These are phyloP conservation scores for Schoenoplectus tabernaemontani DNA, from an alignment of 202 grass and related monocot genomes.

Conservation along the genomic window DNA sequence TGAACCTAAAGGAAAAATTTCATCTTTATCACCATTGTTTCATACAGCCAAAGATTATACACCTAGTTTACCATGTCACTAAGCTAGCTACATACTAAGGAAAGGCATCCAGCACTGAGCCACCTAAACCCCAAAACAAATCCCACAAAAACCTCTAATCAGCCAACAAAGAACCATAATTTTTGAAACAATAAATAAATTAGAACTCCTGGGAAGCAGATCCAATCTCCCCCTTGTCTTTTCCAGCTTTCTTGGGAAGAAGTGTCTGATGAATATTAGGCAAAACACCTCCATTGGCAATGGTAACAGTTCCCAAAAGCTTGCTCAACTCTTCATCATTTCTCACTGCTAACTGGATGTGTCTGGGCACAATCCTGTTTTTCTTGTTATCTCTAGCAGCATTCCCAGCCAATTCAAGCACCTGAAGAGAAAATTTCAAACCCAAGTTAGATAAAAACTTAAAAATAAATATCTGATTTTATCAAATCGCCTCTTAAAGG, in stretches of 20 bases:
- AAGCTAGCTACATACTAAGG: constrained; percentile 2
- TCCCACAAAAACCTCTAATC: background rate
- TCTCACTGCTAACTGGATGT: constrained; percentile 75
- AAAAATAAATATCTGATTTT: background rate
- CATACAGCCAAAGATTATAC: constrained; percentile 24
- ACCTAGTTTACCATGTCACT: background rate
- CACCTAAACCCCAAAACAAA: constrained; percentile 9
- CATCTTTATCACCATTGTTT: constrained; percentile 15
- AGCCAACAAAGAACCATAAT: background rate
- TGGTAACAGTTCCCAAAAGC: constrained; percentile 52
- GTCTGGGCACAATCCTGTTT: constrained; percentile 67
- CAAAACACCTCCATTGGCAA: constrained; percentile 60
- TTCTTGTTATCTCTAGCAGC: constrained; percentile 86
- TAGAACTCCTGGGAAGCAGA: constrained; percentile 81
- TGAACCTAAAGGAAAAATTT: background rate
- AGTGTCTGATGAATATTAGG: constrained; percentile 60
- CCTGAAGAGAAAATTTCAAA: constrained; percentile 25
- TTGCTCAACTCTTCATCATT: constrained; percentile 79
- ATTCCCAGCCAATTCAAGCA: constrained; percentile 74
- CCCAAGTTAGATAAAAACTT: background rate
- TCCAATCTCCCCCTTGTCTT: constrained; percentile 49
- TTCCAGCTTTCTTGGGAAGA: constrained; percentile 63
- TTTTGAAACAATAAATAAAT: background rate
- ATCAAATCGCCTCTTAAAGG: too few relatives aligned
- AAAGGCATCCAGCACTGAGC: background rate